Percentiles rank a stretch among this genome's conserved stretches.
These are phyloP conservation scores for Podospora tetraspora DNA, from an alignment of 495 filamentous ascomycete genomes.

Conservation along the genomic window DNA sequence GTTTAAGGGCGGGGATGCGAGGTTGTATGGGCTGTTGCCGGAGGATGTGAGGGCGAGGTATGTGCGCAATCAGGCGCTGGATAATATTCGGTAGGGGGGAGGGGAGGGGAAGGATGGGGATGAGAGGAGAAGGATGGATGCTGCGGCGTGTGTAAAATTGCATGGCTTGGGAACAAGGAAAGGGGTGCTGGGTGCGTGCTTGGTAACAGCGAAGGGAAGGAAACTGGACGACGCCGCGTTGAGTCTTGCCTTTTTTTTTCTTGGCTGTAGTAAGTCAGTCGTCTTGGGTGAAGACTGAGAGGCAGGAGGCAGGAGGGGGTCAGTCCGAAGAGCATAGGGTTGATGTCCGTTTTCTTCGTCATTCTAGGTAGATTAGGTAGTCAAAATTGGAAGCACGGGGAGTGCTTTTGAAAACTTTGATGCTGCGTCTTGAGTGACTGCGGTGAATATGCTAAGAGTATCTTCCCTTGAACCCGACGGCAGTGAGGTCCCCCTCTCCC, in stretches of 20 bases:
- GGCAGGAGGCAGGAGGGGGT: neutral
- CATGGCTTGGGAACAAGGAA: neutral
- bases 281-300: neutral
- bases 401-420: neutral
- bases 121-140: neutral
- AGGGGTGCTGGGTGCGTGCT: neutral
- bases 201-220: neutral
- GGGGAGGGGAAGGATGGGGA: neutral
- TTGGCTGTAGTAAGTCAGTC: neutral
- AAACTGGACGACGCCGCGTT: neutral
- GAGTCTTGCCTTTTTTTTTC: neutral
- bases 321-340: neutral
- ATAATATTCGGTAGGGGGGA: constrained; percentile 13
- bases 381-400: neutral
- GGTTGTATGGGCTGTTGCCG: constrained; percentile 27
- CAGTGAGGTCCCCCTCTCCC: no score
- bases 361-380: neutral
- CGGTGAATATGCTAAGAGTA: neutral
- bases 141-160: neutral
- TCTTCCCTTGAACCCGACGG: no score
- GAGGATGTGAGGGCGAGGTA: constrained; percentile 28
- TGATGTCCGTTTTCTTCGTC: neutral
- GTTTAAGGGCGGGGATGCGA: constrained; percentile 20
- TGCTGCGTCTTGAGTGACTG: neutral
- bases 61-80: constrained; percentile 25